phyloP scores from a whole-genome alignment of 2,329 filamentous ascomycete species.

The Atkinsonella hypoxylon region DNA sequence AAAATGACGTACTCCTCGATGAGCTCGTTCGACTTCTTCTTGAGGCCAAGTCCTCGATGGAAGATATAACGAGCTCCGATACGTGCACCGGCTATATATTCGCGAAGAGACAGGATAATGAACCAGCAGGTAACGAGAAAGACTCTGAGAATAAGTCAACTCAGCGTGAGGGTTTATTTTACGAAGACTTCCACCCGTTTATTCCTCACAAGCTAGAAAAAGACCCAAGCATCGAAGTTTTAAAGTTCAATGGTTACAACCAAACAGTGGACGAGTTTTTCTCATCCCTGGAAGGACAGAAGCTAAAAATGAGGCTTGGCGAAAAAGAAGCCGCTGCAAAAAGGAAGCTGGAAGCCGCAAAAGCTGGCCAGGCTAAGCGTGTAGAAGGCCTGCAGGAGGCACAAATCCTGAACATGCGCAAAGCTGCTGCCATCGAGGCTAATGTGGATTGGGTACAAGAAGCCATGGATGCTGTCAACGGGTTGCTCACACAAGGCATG shows the following conservation, averaged over 20 bases:
- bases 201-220: conserved; percentile 66
- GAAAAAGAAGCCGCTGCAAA: conserved; percentile 75
- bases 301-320: conserved; percentile 68
- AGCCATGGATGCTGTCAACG: conserved; percentile 84
- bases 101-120: conserved; percentile 44
- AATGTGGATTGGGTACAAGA: conserved; percentile 88
- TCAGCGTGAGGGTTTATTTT: conserved; percentile 47
- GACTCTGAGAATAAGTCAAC: conserved; percentile 22
- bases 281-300: conserved; percentile 90
- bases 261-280: conserved; percentile 94
- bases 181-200: conserved; percentile 95
- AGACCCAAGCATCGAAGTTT: conserved; percentile 51
- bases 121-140: conserved; percentile 8
- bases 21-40: conserved; percentile 56
- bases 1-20: conserved; percentile 50
- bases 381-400: conserved; percentile 73
- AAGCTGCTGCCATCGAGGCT: conserved; percentile 80
- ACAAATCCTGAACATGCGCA: conserved; percentile 73
- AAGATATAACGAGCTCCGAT: conserved; percentile 53
- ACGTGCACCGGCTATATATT: conserved; percentile 77
- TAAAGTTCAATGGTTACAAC: conserved; percentile 79
- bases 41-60: conserved; percentile 53
- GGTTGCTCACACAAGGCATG: conserved; percentile 86
- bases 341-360: conserved; percentile 74
- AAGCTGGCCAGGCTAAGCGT: conserved; percentile 70